Base-by-base conservation (phyloP, 2,329 filamentous ascomycete genomes). In the Exophiala sideris region DNA sequence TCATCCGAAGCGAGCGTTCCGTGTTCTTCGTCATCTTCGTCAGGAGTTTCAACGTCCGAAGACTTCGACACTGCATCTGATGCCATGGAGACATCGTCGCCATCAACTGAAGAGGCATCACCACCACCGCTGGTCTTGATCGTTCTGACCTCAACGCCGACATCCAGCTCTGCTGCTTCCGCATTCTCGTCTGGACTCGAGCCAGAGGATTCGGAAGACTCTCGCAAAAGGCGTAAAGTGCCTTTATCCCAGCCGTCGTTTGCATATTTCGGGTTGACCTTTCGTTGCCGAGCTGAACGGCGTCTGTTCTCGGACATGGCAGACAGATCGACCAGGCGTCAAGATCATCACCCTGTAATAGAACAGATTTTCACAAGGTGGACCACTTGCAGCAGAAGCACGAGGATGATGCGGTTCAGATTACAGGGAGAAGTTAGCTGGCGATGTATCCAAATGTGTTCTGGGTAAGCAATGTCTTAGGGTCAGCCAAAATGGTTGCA, bases 231-330 rank as follows among this genome's bases (percentile, higher is more conserved):
- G 3, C 51, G 57, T 24, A 59, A n/a, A 12, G 53, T 57, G 6
- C 60, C 59, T 45, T 64, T 59, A 32, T 56, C 55, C 61, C 62
- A 61, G 10, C 52, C 55, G 46, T 55, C 54, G 41, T 61, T 56
- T 33, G 56, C 52, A 32, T 64, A 63, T 52, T 50, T 57, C 12
- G 57, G 45, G 41, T 60, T 64, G 18, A 45, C 50, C 40, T 61
- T 61, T 24, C 61, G 59, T 47, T 60, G 45, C 12, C 62, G 59
- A 14, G 41, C 56, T 5, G 62, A 62, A 20, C 62, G 59, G 18
- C 62, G 62, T 46, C 50, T 45, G 29, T 57, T 34, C 12, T 18
- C 45, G 11, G 48, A 29, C 55, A 59, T 59, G 46, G 6, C 24
- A 3, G 16, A 18, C 16, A 18, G 16, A 18, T 18, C 16, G 3